These are phyloP conservation scores for Oldenlandia corymbosa DNA, from an alignment of 257 asterid genomes.

Conservation along the genomic window DNA sequence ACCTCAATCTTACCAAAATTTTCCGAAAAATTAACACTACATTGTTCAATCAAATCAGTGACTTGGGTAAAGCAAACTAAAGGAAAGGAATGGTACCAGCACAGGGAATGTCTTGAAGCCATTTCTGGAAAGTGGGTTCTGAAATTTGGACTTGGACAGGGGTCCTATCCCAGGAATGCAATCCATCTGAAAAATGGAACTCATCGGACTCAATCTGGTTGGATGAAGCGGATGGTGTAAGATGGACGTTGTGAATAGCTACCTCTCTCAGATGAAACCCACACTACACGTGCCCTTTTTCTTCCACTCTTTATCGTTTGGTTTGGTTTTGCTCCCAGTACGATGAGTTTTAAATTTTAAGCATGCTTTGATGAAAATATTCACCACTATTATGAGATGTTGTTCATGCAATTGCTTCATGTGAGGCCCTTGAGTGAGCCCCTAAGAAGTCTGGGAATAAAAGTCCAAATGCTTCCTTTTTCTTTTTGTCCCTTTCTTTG, in stretches of 20 bases:
- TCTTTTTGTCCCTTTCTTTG: too few species aligned
- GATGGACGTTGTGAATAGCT: too few species aligned
- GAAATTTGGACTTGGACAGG: conserved; percentile 67
- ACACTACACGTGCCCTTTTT: too few species aligned
- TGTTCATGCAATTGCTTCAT: too few species aligned
- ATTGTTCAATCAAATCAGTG: not conserved
- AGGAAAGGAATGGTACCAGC: conserved; percentile 35
- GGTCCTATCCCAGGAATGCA: conserved; percentile 73
- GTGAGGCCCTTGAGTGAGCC: too few species aligned
- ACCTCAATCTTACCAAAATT: not conserved
- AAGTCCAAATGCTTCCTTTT: too few species aligned
- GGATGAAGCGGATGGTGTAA: conserved; percentile 17
- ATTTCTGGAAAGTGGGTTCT: conserved; percentile 69
- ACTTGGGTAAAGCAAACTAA: not conserved
- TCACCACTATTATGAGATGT: too few species aligned
- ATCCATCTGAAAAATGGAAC: conserved; percentile 44
- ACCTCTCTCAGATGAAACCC: too few species aligned
- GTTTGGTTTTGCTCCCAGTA: too few species aligned
- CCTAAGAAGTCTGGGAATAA: too few species aligned
- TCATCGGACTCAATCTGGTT: conserved; percentile 14
- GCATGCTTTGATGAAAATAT: too few species aligned
- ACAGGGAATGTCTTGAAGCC: conserved; percentile 76
- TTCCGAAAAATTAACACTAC: not conserved
- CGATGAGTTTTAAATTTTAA: too few species aligned
- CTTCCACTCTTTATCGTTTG: not conserved